phyloP scores from a whole-genome alignment of 345 rosid genomes.

The Salix koriyanagi region DNA sequence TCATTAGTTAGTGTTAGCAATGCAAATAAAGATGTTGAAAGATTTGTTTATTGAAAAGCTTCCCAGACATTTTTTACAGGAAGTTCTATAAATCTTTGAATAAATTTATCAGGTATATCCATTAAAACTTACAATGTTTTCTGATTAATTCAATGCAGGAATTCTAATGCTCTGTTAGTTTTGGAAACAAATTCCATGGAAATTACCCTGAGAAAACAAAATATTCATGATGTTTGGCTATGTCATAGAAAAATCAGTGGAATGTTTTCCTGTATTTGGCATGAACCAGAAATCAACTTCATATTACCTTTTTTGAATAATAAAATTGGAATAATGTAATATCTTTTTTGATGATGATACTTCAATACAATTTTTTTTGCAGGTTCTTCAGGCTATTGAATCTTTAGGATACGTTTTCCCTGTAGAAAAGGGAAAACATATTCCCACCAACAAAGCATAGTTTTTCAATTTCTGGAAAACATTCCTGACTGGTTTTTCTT shows the following conservation, averaged over 20 bases:
- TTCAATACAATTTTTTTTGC: no score
- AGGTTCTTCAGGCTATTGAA: not conserved
- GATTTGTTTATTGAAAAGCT: not conserved
- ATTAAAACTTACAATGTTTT: not conserved
- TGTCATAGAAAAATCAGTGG: not conserved
- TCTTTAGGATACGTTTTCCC: not conserved
- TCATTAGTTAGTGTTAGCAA: not conserved
- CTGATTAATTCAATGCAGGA: not conserved
- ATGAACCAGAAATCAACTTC: not conserved
- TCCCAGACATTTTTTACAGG: not conserved
- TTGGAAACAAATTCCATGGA: not conserved
- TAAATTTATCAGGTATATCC: not conserved
- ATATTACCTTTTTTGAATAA: not conserved
- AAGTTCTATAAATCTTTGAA: not conserved
- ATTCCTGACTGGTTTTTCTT: not conserved
- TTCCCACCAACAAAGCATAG: not conserved
- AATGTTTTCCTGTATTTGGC: not conserved
- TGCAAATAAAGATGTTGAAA: not conserved
- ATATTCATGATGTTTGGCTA: not conserved
- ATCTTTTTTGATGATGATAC: not conserved
- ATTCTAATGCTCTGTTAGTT: not conserved
- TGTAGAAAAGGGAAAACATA: not conserved
- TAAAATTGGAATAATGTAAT: not conserved
- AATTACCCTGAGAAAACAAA: not conserved
- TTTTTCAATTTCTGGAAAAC: not conserved